Evolutionary conservation across 2,329 filamentous ascomycete genomes (phyloP).

Genomic region (Arthroderma sp.): DNA sequence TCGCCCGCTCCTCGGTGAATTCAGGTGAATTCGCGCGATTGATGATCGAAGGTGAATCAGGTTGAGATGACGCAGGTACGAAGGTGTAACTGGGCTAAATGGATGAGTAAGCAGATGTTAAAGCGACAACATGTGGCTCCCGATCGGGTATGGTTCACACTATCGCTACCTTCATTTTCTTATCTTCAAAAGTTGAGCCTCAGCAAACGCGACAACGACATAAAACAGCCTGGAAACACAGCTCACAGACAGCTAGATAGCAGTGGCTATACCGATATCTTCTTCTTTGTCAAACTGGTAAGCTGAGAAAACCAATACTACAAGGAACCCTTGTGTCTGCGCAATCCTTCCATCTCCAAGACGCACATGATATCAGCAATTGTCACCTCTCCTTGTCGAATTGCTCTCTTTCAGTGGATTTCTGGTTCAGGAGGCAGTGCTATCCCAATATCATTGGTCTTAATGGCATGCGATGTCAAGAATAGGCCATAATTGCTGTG

Average conservation of each 20-base stretch:
- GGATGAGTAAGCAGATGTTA: too few species aligned
- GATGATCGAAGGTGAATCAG: too few species aligned
- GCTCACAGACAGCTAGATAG: neutral
- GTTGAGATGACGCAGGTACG: too few species aligned
- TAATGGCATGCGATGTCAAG: neutral
- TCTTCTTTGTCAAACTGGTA: neutral
- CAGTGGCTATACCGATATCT: neutral
- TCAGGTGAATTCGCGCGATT: too few species aligned
- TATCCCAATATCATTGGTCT: neutral
- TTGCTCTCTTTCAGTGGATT: neutral
- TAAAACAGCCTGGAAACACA: neutral
- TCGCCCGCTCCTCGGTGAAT: too few species aligned
- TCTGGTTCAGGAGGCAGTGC: neutral
- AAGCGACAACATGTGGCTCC: too few species aligned
- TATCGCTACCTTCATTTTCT: slow-evolving; percentile 3
- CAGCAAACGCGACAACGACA: neutral
- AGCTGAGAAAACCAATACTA: neutral
- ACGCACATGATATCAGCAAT: neutral
- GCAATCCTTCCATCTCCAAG: neutral
- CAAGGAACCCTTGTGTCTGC: neutral
- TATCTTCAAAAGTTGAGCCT: neutral
- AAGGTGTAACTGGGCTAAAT: too few species aligned
- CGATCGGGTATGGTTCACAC: too few species aligned
- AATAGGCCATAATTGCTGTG: neutral
- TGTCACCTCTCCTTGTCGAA: neutral